Percentiles rank a stretch among this genome's conserved stretches.
phyloP scores from a whole-genome alignment of 148 eudicot species.

The Nepenthes mirabilis region DNA sequence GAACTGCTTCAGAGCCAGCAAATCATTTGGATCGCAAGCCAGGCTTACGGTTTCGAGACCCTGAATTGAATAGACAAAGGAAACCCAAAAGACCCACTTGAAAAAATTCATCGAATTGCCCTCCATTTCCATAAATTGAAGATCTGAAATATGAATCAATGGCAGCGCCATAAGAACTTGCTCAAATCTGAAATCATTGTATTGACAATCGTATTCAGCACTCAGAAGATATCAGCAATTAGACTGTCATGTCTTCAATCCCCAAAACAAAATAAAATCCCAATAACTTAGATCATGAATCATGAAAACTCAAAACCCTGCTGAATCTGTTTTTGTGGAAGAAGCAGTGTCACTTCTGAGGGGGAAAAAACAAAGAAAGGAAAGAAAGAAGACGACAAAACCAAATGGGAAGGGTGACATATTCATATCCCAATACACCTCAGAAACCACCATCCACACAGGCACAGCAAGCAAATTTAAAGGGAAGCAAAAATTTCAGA shows the following conservation, averaged over 20 bases:
- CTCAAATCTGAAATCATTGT: not conserved
- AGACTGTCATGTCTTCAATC: too few relatives aligned
- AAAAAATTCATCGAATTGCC: slow-evolving; percentile 18
- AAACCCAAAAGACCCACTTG: slow-evolving; percentile 38
- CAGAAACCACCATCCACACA: slow-evolving; percentile 5
- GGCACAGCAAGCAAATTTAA: too few relatives aligned
- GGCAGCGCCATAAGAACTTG: not conserved
- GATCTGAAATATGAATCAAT: not conserved
- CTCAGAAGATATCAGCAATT: too few relatives aligned
- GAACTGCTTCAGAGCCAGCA: slow-evolving; percentile 50
- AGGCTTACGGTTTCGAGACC: slow-evolving; percentile 26
- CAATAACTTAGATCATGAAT: too few relatives aligned
- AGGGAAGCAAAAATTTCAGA: too few relatives aligned
- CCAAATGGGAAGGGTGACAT: slow-evolving; percentile 9
- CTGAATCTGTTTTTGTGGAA: too few relatives aligned
- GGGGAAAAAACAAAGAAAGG: too few relatives aligned
- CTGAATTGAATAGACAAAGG: slow-evolving; percentile 28
- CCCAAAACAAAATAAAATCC: too few relatives aligned
- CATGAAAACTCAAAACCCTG: not conserved
- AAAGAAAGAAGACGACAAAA: not conserved
- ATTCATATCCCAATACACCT: slow-evolving; percentile 8
- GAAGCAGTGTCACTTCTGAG: too few relatives aligned
- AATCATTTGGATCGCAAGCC: slow-evolving; percentile 50
- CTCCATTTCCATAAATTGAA: slow-evolving; percentile 18
- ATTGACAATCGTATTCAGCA: too few relatives aligned